These are phyloP conservation scores for Alternaria sp. DNA, from an alignment of 2,329 filamentous ascomycete species.

Conservation along the genomic window DNA sequence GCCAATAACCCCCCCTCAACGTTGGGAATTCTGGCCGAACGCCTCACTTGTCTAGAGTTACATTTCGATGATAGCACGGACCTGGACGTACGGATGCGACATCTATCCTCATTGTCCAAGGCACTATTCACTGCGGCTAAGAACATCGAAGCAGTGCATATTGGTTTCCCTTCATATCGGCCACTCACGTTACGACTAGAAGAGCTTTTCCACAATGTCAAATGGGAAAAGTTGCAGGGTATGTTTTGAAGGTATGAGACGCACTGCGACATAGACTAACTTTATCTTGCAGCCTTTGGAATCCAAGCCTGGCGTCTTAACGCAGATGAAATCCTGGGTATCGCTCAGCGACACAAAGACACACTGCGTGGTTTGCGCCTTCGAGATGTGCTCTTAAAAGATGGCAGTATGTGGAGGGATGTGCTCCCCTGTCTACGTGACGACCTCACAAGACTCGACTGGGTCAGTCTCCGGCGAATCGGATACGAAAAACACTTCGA, in stretches of 20 bases:
- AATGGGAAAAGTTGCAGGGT: conserved; percentile 65
- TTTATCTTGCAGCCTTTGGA: conserved; percentile 60
- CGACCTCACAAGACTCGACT: conserved; percentile 66
- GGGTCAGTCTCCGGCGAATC: conserved; percentile 69
- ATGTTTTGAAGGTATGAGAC: background rate
- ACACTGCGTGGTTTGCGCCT: conserved; percentile 67
- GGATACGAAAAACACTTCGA: conserved; percentile 67
- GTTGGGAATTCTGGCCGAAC: conserved; percentile 61
- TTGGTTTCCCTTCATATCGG: conserved; percentile 67
- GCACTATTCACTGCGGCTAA: conserved; percentile 66
- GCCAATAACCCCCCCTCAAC: conserved; percentile 57
- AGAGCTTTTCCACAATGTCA: conserved; percentile 68
- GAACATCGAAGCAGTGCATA: conserved; percentile 69
- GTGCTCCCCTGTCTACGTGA: conserved; percentile 65
- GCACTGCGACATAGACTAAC: background rate
- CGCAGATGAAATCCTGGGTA: conserved; percentile 66
- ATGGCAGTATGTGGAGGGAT: conserved; percentile 68
- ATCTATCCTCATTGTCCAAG: conserved; percentile 65
- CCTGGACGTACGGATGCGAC: conserved; percentile 65
- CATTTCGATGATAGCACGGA: conserved; percentile 68
- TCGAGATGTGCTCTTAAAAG: conserved; percentile 67
- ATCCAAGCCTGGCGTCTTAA: conserved; percentile 71
- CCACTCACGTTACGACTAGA: conserved; percentile 67
- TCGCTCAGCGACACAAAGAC: conserved; percentile 64
- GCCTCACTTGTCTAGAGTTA: conserved; percentile 69